Evolutionary conservation across 345 rosid genomes (phyloP).

Genomic region (Pistacia atlantica): DNA sequence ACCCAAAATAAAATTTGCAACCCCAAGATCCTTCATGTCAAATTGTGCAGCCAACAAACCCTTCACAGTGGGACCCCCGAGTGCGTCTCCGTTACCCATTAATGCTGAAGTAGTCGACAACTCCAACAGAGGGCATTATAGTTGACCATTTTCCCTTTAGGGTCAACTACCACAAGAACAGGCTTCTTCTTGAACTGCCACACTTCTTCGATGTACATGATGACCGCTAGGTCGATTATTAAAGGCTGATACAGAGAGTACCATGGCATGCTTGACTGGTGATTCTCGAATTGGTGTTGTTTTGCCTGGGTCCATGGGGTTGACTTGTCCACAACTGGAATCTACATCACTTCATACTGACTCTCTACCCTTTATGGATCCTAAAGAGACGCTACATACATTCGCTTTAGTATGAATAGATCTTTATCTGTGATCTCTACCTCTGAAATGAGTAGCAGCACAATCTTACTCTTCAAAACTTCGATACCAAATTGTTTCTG

Average conservation of each 20-base stretch:
- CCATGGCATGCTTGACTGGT: constrained; percentile 35
- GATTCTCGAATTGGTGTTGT: constrained; percentile 24
- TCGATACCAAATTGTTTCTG: constrained; percentile 28
- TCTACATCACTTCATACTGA: constrained; percentile 47
- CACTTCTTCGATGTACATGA: constrained; percentile 45
- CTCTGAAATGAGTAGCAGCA: constrained; percentile 38
- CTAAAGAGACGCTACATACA: constrained; percentile 25
- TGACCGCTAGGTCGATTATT: constrained; percentile 44
- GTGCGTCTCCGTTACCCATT: too few species aligned
- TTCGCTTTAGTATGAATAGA: constrained; percentile 20
- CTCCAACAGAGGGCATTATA: too few species aligned
- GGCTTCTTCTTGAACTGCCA: constrained; percentile 16
- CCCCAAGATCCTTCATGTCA: too few species aligned
- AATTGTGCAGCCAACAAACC: too few species aligned
- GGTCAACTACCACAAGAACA: constrained; percentile 29
- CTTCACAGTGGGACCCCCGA: too few species aligned
- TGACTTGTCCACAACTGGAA: constrained; percentile 42
- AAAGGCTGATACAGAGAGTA: constrained; percentile 43
- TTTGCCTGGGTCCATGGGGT: constrained; percentile 25
- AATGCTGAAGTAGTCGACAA: too few species aligned
- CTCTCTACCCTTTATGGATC: neutral
- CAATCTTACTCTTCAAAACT: constrained; percentile 28
- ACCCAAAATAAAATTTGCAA: too few species aligned
- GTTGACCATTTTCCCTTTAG: constrained; percentile 35
- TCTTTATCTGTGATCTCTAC: constrained; percentile 43